phyloP scores from a whole-genome alignment of 2,329 filamentous ascomycete species.

The Plectosphaerella sp. region DNA sequence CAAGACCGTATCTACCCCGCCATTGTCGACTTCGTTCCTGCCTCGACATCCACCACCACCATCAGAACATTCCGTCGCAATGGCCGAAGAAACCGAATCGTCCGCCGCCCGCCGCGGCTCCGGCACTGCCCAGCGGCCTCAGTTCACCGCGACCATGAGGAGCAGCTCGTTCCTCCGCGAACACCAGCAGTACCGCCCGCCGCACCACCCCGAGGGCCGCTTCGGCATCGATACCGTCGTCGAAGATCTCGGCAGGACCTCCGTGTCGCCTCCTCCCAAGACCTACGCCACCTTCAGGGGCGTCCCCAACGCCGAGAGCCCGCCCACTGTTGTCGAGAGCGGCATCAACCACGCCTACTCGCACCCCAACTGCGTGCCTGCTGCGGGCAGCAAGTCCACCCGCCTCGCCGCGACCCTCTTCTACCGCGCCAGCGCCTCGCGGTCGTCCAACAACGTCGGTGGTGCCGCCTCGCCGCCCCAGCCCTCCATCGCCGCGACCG shows the following conservation, averaged over 20 bases:
- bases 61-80: slow-evolving; percentile 6
- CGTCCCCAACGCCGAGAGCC: slow-evolving; percentile 54
- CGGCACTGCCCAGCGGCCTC: slow-evolving; percentile 34
- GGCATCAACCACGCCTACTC: slow-evolving; percentile 59
- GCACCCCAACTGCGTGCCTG: slow-evolving; percentile 58
- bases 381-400: slow-evolving; percentile 40
- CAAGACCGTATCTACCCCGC: background rate
- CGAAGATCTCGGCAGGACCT: slow-evolving; percentile 43
- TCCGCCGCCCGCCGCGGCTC: slow-evolving; percentile 17
- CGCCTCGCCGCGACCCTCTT: slow-evolving; percentile 59
- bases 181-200: slow-evolving; percentile 59
- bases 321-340: slow-evolving; percentile 57
- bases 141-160: slow-evolving; percentile 46
- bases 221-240: slow-evolving; percentile 63
- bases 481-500: slow-evolving; percentile 18
- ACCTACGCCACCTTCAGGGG: slow-evolving; percentile 51
- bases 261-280: slow-evolving; percentile 33
- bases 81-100: slow-evolving; percentile 23
- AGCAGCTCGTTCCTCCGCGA: slow-evolving; percentile 60
- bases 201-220: slow-evolving; percentile 47
- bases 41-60: background rate
- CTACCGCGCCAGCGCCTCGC: slow-evolving; percentile 45
- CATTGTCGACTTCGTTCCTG: background rate
- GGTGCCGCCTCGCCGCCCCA: slow-evolving; percentile 24
- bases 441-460: background rate